Evolutionary conservation across 306 rosid genomes (phyloP).

Genomic region (Neltuma alba): DNA sequence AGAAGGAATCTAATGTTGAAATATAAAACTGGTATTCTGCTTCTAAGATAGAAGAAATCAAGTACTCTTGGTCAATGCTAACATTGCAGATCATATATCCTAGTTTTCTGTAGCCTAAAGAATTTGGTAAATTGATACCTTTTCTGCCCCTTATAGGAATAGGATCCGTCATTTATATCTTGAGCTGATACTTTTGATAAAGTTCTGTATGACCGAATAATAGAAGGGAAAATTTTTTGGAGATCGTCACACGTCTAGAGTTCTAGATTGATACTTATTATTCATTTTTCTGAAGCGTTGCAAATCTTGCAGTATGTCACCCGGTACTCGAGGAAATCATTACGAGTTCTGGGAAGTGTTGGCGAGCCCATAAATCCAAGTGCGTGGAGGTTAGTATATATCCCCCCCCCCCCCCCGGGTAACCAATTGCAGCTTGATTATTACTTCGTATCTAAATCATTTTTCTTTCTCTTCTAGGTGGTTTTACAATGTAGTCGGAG

Average conservation of each 20-base stretch:
- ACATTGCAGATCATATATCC: not conserved
- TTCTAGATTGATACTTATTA: not conserved
- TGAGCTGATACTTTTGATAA: constrained; percentile 17
- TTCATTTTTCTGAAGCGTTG: constrained; percentile 13
- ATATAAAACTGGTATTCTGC: not conserved
- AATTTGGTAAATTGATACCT: constrained; percentile 18
- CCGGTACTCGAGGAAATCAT: constrained; percentile 82
- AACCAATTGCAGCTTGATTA: not conserved
- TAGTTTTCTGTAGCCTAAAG: not conserved
- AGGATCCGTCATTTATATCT: not conserved
- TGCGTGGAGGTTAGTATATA: constrained; percentile 82
- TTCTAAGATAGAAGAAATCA: not conserved
- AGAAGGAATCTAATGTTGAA: not conserved
- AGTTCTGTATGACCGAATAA: too few relatives aligned
- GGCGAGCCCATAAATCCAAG: constrained; percentile 99
- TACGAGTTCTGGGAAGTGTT: constrained; percentile 89
- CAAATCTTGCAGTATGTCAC: constrained; percentile 73
- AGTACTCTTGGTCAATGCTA: not conserved
- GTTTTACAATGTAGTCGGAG: constrained; percentile 91
- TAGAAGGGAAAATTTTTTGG: too few relatives aligned
- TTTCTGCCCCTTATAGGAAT: not conserved
- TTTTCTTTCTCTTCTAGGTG: constrained; percentile 60
- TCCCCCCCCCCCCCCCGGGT: constrained; percentile 8
- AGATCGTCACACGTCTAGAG: too few relatives aligned
- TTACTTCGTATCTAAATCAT: constrained; percentile 18